These are phyloP conservation scores for Secale cereale DNA, from an alignment of 176 grass and related monocot genomes.

Conservation along the genomic window DNA sequence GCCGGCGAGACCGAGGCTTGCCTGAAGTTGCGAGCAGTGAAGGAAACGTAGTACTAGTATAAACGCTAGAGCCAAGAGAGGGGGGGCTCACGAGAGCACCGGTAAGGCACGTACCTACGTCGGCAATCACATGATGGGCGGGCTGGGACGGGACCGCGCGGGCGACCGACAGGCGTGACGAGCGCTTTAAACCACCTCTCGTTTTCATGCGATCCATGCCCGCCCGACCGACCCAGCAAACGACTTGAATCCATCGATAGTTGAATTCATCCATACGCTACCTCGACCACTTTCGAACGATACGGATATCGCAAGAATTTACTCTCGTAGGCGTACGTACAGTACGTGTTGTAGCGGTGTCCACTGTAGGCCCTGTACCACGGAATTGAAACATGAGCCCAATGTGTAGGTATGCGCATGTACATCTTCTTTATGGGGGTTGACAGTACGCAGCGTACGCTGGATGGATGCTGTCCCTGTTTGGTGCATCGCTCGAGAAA, in stretches of 20 bases:
- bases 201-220: conserved; percentile 8
- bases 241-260: background rate
- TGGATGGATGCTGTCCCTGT: background rate
- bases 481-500: background rate
- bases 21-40: background rate
- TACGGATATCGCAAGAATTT: background rate
- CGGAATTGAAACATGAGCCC: background rate
- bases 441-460: background rate
- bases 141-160: background rate
- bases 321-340: background rate
- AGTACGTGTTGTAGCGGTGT: background rate
- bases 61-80: background rate
- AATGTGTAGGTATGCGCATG: background rate
- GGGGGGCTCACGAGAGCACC: background rate
- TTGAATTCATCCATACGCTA: conserved; percentile 30
- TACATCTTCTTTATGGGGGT: background rate
- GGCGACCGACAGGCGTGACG: conserved; percentile 16
- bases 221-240: background rate
- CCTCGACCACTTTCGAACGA: background rate
- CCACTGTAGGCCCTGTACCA: background rate
- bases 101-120: background rate
- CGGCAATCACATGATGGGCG: background rate
- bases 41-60: no score
- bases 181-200: background rate
- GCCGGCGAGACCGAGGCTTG: background rate